Evolutionary conservation across 352 stramenopile species (phyloP), one percentile per base, ranked within the genome.

Genomic region (Phytophthora sansomeana): DNA sequence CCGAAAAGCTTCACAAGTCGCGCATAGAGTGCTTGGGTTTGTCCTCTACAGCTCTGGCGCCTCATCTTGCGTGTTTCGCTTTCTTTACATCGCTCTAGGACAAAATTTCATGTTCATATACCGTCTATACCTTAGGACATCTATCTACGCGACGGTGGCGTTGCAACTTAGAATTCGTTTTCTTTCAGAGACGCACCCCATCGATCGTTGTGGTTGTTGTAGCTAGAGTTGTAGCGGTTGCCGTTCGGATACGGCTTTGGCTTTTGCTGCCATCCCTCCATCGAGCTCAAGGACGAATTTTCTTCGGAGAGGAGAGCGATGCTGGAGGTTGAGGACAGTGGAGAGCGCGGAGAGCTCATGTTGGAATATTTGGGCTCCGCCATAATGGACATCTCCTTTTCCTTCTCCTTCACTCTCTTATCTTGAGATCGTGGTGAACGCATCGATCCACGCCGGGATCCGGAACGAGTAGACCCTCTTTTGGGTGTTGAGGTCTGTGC

Each of bases 241-340:
- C 47, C 43, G 1, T 46, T 26, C 36, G 68, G 54, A 28, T 69
- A 58, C 19, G 62, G 60, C 19, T 79, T 81, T 4, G 62, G 53
- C 13, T 63, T 63, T 6, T 54, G 57, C n/a, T 73, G 64, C 46
- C 65, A 67, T 46, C 64, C 62, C 47, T 75, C 59, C 39, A 63
- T 67, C 4, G 75, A 83, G 9, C 69, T 53, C 32, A 58, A 14
- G 16, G 80, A 80, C 6, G 57, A 74, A 42, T 63, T 69, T 2
- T 63, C 58, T 48, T 81, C 74, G 11, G 80, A 89, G 32, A 92
- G 64, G 42, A 92, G 46, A 36, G 81, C 84, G 48, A 92, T 88
- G 47, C 81, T 91, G 11, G 81, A 91, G 5, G 67, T 73, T 47
- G 72, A 72, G 30, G 83, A 92, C 21, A 85, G 60, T 5, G 72